Conservation (phyloP, 2,329 filamentous ascomycete genomes). For the Colletotrichum sp. region DNA sequence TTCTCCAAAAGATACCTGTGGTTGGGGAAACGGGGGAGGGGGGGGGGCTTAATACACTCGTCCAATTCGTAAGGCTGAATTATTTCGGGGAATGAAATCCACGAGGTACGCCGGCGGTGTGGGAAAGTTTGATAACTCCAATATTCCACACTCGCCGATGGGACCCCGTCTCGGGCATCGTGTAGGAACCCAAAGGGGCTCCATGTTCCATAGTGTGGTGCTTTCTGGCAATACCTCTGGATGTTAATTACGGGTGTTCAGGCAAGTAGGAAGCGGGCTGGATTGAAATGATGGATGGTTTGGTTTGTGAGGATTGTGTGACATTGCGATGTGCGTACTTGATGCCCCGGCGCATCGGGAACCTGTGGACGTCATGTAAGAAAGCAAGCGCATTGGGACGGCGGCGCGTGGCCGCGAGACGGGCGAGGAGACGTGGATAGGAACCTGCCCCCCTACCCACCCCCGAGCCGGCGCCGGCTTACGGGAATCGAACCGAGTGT, state of each 20-base stretch:
- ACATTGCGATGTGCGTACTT: neutral
- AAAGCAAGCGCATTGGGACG: too few relatives aligned
- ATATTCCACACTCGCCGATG: neutral
- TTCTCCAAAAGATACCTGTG: neutral
- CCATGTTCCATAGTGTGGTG: neutral
- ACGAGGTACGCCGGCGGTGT: neutral
- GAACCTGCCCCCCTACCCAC: too few relatives aligned
- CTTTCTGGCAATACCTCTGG: neutral
- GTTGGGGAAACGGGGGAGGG: neutral
- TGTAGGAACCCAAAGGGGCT: neutral
- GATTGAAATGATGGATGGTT: neutral
- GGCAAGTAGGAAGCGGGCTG: neutral
- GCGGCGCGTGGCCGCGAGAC: neutral
- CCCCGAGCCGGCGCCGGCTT: neutral
- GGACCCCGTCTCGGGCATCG: neutral
- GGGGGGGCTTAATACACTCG: too few relatives aligned
- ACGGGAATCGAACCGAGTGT: neutral
- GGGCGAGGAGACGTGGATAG: neutral
- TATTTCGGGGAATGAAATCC: neutral
- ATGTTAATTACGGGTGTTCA: accelerated
- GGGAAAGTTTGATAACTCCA: neutral
- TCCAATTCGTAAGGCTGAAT: neutral
- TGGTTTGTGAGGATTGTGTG: neutral
- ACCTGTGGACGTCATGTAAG: neutral
- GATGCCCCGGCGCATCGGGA: neutral